A percentile compares a stretch with the other conserved stretches of the same genome.
These are phyloP conservation scores for Pontederia paniculata DNA, from an alignment of 176 grass and related monocot genomes.

Conservation along the genomic window DNA sequence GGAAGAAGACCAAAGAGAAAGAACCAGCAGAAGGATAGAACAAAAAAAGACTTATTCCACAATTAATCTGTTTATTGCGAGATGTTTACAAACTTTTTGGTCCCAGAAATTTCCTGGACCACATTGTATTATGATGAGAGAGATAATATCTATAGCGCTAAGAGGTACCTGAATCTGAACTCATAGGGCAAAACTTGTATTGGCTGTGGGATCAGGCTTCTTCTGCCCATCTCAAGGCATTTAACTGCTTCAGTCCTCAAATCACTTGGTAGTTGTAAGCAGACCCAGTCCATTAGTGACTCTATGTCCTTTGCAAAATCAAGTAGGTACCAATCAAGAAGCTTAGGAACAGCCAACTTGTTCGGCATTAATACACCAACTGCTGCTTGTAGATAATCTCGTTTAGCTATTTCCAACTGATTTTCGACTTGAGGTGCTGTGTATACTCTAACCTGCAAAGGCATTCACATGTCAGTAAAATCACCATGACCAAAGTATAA, in stretches of 20 bases:
- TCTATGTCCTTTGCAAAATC: conserved; percentile 92
- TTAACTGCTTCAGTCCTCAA: conserved; percentile 35
- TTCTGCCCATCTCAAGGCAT: conserved; percentile 35
- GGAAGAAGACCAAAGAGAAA: too few species aligned
- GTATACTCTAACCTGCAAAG: conserved; percentile 77
- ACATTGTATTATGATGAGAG: neutral
- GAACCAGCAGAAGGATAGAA: neutral
- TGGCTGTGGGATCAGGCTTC: conserved; percentile 11
- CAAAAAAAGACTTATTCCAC: neutral
- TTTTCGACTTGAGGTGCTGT: conserved; percentile 59
- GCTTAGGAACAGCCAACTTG: conserved; percentile 68
- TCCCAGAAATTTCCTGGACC: neutral
- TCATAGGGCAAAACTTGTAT: conserved; percentile 70
- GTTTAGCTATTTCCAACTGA: conserved; percentile 72
- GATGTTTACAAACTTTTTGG: neutral
- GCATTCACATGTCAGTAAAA: neutral
- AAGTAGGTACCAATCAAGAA: conserved; percentile 79
- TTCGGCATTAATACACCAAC: conserved; percentile 50
- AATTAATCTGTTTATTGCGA: neutral
- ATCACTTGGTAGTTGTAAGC: conserved; percentile 63
- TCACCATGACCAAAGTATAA: neutral
- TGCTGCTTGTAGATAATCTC: conserved; percentile 70
- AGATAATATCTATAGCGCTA: conserved; percentile 24
- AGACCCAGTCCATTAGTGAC: conserved; percentile 98
- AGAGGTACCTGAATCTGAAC: conserved; percentile 89